Percentiles rank a stretch among this genome's conserved stretches.
phyloP scores from a whole-genome alignment of 164 flowering plant species.

The Nymphaea colorata region DNA sequence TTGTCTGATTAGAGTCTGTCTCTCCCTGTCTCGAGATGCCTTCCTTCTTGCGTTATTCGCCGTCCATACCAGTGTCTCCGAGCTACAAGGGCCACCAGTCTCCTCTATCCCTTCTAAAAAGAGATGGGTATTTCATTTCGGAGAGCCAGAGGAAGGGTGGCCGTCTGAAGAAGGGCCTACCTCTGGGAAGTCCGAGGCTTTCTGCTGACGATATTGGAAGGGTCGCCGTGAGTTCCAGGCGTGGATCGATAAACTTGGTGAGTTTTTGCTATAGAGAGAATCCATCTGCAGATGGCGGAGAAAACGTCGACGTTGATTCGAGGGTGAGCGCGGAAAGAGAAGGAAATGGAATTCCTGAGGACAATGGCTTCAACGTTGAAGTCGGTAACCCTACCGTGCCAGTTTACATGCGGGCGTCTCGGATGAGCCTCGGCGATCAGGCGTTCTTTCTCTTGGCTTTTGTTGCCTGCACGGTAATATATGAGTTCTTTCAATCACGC shows the following conservation, averaged over 20 bases:
- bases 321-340: background rate
- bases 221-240: background rate
- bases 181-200: background rate
- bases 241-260: background rate
- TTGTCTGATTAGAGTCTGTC: background rate
- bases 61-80: background rate
- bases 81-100: background rate
- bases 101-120: background rate
- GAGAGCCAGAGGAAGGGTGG: background rate
- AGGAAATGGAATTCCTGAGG: conserved; percentile 4
- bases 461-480: conserved; percentile 59
- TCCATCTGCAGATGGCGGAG: background rate
- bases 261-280: background rate
- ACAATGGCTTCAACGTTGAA: conserved; percentile 18
- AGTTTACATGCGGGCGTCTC: conserved; percentile 16
- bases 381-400: conserved; percentile 31
- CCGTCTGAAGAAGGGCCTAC: background rate
- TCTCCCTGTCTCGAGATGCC: background rate
- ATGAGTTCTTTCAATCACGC: background rate
- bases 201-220: background rate
- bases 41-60: background rate
- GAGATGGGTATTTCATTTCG: background rate
- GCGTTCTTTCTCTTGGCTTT: conserved; percentile 64
- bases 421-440: conserved; percentile 51
- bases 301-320: background rate